Conservation (phyloP, 2,329 filamentous ascomycete genomes). For the Penicillium sp. region DNA sequence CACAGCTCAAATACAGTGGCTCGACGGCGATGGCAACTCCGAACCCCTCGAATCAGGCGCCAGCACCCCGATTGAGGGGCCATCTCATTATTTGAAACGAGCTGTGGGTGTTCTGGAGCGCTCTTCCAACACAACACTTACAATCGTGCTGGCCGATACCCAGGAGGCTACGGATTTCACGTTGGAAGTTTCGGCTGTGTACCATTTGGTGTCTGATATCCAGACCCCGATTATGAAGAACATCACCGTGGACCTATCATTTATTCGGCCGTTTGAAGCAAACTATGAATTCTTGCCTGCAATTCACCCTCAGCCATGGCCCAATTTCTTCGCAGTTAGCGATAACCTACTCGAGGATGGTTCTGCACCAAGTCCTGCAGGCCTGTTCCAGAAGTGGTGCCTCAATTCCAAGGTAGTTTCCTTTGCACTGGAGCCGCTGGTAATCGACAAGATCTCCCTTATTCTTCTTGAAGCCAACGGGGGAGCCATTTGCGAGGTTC, state of each 20-base stretch:
- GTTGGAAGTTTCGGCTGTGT: conserved; percentile 70
- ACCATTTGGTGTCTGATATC: conserved; percentile 75
- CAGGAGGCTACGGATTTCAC: conserved; percentile 60
- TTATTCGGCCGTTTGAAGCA: conserved; percentile 84
- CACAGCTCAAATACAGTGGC: conserved; percentile 49
- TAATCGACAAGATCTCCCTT: conserved; percentile 65
- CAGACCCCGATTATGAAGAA: conserved; percentile 79
- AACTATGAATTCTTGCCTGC: conserved; percentile 84
- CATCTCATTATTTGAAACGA: conserved; percentile 35
- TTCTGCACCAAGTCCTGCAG: conserved; percentile 47
- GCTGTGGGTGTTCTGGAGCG: conserved; percentile 37
- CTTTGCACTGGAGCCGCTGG: conserved; percentile 65
- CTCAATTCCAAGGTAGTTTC: conserved; percentile 71
- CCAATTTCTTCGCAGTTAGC: conserved; percentile 74
- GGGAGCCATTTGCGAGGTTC: conserved; percentile 58
- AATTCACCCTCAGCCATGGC: conserved; percentile 77
- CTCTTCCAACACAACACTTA: conserved; percentile 33
- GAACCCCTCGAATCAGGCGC: conserved; percentile 21
- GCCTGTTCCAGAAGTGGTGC: conserved; percentile 78
- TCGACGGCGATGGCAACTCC: conserved; percentile 34
- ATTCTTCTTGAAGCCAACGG: conserved; percentile 61
- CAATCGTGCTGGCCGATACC: conserved; percentile 54
- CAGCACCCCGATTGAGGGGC: conserved; percentile 30
- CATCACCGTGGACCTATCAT: conserved; percentile 65
- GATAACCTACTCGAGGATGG: conserved; percentile 35